Conservation (phyloP, 768 basidiomycete genomes). For the Infundibulicybe gibba region DNA sequence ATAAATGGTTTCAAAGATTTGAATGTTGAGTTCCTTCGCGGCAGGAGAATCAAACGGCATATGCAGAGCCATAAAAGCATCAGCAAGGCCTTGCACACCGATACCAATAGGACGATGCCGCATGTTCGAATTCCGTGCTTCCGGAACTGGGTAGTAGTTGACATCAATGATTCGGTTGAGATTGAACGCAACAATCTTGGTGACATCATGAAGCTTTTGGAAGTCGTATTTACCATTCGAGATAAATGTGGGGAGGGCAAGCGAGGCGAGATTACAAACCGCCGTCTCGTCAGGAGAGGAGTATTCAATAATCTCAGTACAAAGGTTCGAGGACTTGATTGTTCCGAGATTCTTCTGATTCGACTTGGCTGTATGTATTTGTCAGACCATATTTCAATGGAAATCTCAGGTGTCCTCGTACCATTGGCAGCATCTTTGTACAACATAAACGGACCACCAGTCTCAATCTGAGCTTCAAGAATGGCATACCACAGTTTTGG, state of each 20-base stretch:
- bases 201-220: constrained; percentile 89
- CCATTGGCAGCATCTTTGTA: constrained; percentile 97
- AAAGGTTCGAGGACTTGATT: constrained; percentile 98
- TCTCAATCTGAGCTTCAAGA: constrained; percentile 96
- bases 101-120: constrained; percentile 97
- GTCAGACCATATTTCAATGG: neutral
- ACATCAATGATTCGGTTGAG: constrained; percentile 92
- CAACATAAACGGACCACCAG: constrained; percentile 98
- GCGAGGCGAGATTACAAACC: constrained; percentile 97
- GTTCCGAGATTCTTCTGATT: constrained; percentile 98
- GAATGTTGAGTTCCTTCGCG: constrained; percentile 84
- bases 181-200: constrained; percentile 91
- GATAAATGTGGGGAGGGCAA: constrained; percentile 95
- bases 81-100: constrained; percentile 97
- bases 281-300: constrained; percentile 96
- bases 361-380: constrained; percentile 72
- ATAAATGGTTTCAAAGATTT: constrained; percentile 99
- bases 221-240: constrained; percentile 85
- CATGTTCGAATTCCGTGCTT: constrained; percentile 91
- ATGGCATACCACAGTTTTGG: constrained; percentile 98
- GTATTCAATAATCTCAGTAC: constrained; percentile 99
- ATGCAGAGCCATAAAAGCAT: constrained; percentile 95
- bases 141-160: constrained; percentile 94
- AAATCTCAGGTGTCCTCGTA: constrained; percentile 30
- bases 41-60: constrained; percentile 92